Conservation (phyloP, 2,329 filamentous ascomycete species). For the Colletotrichum destructivum region DNA sequence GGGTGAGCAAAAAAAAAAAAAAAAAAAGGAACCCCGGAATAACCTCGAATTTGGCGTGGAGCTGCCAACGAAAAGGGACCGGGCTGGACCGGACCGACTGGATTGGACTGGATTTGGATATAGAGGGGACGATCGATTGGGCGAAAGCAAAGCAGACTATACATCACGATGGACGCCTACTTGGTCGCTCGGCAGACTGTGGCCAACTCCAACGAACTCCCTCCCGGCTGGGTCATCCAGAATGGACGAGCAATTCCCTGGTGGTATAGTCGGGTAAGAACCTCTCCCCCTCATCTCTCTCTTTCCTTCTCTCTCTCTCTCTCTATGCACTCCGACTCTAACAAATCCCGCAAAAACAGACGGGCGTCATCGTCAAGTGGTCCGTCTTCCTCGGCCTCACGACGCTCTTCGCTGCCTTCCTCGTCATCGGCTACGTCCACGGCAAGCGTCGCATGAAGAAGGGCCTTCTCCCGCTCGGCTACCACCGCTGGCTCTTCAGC, state of each 20-base stretch:
- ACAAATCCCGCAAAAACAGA: slow-evolving; percentile 56
- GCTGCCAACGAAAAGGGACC: neutral
- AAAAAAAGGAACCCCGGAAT: neutral
- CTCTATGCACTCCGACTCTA: neutral
- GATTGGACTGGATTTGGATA: neutral
- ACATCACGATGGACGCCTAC: slow-evolving; percentile 25
- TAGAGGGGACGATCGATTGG: neutral
- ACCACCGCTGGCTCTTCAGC: slow-evolving; percentile 77
- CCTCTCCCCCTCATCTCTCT: neutral
- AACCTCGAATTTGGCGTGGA: neutral
- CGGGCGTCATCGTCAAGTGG: slow-evolving; percentile 79
- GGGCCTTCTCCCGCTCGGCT: slow-evolving; percentile 75
- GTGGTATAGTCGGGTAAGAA: slow-evolving; percentile 47
- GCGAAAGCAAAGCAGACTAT: neutral
- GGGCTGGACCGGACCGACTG: neutral
- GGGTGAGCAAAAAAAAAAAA: neutral
- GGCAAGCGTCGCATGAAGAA: slow-evolving; percentile 76
- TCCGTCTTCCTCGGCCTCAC: slow-evolving; percentile 76
- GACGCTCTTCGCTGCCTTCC: slow-evolving; percentile 70
- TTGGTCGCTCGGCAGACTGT: slow-evolving; percentile 35
- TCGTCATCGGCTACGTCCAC: slow-evolving; percentile 79
- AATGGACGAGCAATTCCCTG: slow-evolving; percentile 46
- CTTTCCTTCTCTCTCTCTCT: neutral
- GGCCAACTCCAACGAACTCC: slow-evolving; percentile 42
- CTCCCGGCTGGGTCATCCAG: slow-evolving; percentile 47